Evolutionary conservation across 148 eudicot species (phyloP), one percentile per base, ranked within the genome.

Genomic region (Vaccinium corymbosum): DNA sequence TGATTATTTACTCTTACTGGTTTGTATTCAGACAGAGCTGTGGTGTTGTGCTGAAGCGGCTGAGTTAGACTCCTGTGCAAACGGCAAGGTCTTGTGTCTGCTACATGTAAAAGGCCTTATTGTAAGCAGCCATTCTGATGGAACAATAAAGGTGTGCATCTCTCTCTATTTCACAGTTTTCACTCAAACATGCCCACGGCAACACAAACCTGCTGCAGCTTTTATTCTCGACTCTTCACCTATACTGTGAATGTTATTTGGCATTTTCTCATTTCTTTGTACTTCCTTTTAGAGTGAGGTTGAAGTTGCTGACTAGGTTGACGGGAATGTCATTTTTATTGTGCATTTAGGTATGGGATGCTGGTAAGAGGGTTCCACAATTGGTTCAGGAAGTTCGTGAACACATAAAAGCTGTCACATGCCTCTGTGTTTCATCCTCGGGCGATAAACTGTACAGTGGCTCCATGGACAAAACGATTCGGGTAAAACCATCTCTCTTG

Each of bases 81-180:
- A 89, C 20, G 91, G 93, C 1, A 91, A 89, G 87, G 88, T 88
- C 79, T 82, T 91, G 49, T 87, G 89, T 13, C 79, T 89, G 84
- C 22, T 89, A 79, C 85, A 88, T 64, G 42, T 86, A 22, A 88
- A 87, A 78, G 88, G 87, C 7, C 88, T 87, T 50, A 14, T 91
- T 66, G 86, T 91, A 74, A 91, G 90, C 82, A 84, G 93, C 68
- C 91, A 91, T 84, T 81, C 91, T n/a, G 91, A 91, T 85, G 91
- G 93, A 82, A 89, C 93, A 29, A 89, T 91, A 57, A 91, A 91
- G 87, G 93, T 90, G 59, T 46, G 81, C 3, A 76, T 82, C 82
- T 29, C 46, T 11, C 42, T 68, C 22, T 46, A n/a, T 70, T 16
- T 78, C 38, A 35, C 38, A 35, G 38, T 35, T 35, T 35, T 35